A percentile compares a stretch with the other conserved stretches of the same genome.
Conservation (phyloP, 202 grass and related monocot species). For the Brachypodium distachyon region DNA sequence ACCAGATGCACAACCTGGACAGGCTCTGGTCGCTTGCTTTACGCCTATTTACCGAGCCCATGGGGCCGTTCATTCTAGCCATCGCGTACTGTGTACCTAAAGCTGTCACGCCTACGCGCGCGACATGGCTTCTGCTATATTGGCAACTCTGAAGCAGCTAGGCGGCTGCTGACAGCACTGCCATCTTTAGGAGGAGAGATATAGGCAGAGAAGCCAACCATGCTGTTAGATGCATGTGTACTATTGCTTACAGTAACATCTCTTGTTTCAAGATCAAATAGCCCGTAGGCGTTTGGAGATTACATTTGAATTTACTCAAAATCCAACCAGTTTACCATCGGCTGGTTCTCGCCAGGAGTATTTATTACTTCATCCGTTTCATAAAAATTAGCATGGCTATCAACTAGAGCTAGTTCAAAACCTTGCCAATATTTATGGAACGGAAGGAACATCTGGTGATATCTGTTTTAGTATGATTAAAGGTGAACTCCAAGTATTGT, state of each 20-base stretch:
- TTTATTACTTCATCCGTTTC: too few species aligned
- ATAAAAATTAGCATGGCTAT: too few species aligned
- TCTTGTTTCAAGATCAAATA: too few species aligned
- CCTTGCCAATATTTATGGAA: too few species aligned
- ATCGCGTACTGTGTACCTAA: background rate
- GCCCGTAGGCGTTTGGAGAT: too few species aligned
- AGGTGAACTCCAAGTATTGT: background rate
- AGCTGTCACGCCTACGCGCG: background rate
- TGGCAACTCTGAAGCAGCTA: background rate
- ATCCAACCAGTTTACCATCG: too few species aligned
- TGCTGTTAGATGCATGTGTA: background rate
- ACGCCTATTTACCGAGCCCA: background rate
- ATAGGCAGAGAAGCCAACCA: background rate
- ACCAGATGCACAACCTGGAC: background rate
- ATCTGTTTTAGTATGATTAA: background rate
- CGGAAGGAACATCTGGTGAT: too few species aligned
- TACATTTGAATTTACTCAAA: too few species aligned
- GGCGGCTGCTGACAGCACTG: conserved; percentile 9
- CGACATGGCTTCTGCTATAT: background rate
- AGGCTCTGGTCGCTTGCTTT: background rate
- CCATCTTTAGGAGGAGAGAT: background rate
- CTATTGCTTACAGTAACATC: background rate
- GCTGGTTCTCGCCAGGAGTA: too few species aligned
- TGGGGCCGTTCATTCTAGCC: background rate
- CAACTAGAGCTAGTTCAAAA: too few species aligned